Base-by-base conservation (phyloP, 805 yeast species). In the Henningerozyma blattae region DNA sequence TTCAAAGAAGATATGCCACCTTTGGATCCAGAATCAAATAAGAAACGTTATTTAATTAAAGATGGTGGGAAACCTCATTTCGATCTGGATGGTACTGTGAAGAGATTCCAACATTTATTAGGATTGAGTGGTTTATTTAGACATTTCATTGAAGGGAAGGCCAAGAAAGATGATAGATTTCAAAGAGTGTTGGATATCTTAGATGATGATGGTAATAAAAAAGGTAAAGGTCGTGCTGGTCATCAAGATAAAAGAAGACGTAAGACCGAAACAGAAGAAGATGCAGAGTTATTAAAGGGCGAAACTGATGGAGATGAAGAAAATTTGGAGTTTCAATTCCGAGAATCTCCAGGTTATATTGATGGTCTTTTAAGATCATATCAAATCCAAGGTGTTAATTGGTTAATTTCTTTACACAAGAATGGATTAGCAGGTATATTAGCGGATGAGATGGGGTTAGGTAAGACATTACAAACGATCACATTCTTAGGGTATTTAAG, bases 391-490 rank as follows among this genome's bases (percentile, higher is more conserved):
- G 93, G 91, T 41, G 61, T 81, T 40, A 81, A 81, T 52, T 81
- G 93, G 93, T 58, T 81, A 45, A 69, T 80, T 12, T 67, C 79
- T 1, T 56, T 81, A 38, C 72, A 76, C 45, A 78, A 74, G 41
- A 78, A 77, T 57, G 70, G 73, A 39, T 59, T 81, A 30, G 71
- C 81, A 1, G 91, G 91, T 39, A 80, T 81, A 17, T 62, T 81
- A 38, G 91, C 91, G 1, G 91, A 81, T 56, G 91, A 81, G 58
- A 81, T 81, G 91, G 91, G 91, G 2, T 58, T 81, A 40, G 91
- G 91, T 45, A 81, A 81, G 52, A 81, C 91, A 3, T 59, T 81
- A 37, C 91, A 81, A 54, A 81, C 89, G 0, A 80, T 81, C 42
- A 72, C 89, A 6, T 77, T 77, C 41, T 56, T 81, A 30, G 89